Evolutionary conservation across 2,329 filamentous ascomycete genomes (phyloP).

Genomic region (Trichophyton rubrum): DNA sequence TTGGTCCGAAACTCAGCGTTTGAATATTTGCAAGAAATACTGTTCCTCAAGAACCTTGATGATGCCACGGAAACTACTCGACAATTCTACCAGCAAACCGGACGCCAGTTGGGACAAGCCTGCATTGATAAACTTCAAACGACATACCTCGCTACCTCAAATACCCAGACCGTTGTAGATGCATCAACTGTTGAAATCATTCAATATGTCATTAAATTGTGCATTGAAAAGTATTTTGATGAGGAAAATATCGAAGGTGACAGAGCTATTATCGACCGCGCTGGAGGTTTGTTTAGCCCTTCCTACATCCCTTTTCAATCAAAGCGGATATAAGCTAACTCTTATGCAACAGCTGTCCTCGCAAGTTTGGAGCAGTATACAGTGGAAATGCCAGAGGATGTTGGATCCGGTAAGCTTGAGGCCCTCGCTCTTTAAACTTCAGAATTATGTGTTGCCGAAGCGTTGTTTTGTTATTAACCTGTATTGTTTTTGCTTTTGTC

Average conservation of each 20-base stretch:
- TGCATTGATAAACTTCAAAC: slow-evolving; percentile 25
- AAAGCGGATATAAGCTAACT: not conserved
- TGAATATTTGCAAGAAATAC: slow-evolving; percentile 30
- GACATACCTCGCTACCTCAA: slow-evolving; percentile 20
- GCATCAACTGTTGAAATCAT: slow-evolving; percentile 27
- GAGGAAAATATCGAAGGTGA: slow-evolving; percentile 25
- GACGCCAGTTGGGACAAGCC: slow-evolving; percentile 22
- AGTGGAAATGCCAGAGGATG: slow-evolving; percentile 28
- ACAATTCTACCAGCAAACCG: slow-evolving; percentile 19
- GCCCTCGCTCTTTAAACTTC: not conserved
- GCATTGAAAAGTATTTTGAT: slow-evolving; percentile 28
- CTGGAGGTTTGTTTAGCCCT: slow-evolving; percentile 22
- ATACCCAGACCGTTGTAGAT: slow-evolving; percentile 20
- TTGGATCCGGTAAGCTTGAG: slow-evolving; percentile 27
- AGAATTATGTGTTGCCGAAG: slow-evolving; percentile 7
- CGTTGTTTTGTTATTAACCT: slow-evolving; percentile 10
- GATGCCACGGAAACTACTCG: slow-evolving; percentile 20
- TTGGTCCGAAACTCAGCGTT: slow-evolving; percentile 35
- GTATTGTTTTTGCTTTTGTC: slow-evolving; percentile 15
- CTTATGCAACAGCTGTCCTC: slow-evolving; percentile 19
- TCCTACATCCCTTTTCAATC: too few species aligned
- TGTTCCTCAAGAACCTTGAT: slow-evolving; percentile 30
- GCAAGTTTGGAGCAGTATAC: slow-evolving; percentile 25
- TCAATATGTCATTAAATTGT: slow-evolving; percentile 26
- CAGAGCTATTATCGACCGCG: slow-evolving; percentile 21